These are phyloP conservation scores for Conticribra guillardii DNA, from an alignment of 108 stramenopile genomes.

Conservation along the genomic window DNA sequence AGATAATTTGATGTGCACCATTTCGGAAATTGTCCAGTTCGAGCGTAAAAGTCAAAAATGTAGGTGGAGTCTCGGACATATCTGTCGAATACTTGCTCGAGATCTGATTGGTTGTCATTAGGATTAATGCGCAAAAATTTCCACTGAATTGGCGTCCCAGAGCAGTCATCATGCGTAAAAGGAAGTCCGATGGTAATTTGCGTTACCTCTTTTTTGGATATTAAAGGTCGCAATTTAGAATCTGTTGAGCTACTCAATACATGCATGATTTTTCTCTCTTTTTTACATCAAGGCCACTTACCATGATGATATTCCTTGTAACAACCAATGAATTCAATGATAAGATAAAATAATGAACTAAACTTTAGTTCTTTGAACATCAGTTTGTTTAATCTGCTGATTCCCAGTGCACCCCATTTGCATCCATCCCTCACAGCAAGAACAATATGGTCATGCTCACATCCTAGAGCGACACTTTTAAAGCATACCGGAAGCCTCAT, in stretches of 20 bases:
- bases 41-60: conserved; percentile 3
- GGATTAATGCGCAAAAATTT: conserved; percentile 28
- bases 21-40: conserved; percentile 4
- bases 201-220: no score
- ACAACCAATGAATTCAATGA: conserved; percentile 39
- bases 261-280: no score
- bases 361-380: conserved; percentile 56
- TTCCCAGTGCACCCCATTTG: conserved; percentile 58
- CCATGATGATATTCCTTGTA: conserved; percentile 50
- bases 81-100: background rate
- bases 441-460: conserved; percentile 55
- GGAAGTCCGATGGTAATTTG: conserved; percentile 60
- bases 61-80: conserved; percentile 10
- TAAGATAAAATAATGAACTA: conserved; percentile 23
- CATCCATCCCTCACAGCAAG: conserved; percentile 33
- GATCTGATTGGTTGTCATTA: background rate
- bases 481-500: conserved; percentile 55
- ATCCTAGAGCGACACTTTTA: conserved; percentile 38
- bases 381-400: conserved; percentile 45
- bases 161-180: conserved; percentile 46
- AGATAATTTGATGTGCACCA: conserved; percentile 4
- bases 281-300: no score
- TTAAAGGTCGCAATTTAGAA: no score
- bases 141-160: conserved; percentile 53
- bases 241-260: no score